phyloP scores from a whole-genome alignment of 108 stramenopile species.

The Mayamaea pseudoterrestris region DNA sequence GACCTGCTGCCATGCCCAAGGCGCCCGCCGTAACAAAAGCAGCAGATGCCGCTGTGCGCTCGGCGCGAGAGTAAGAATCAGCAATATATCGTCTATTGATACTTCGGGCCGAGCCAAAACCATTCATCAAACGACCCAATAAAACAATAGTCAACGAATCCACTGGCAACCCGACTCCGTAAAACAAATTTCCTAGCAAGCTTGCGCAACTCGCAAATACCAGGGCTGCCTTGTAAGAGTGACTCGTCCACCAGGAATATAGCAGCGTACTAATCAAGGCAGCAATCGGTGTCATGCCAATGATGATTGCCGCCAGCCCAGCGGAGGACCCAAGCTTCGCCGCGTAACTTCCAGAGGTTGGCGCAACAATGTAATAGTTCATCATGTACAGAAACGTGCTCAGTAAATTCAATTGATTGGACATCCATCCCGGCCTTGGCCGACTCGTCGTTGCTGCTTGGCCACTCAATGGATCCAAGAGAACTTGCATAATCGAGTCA shows the following conservation, averaged over 20 bases:
- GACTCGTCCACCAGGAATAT: slow-evolving; percentile 81
- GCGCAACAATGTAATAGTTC: slow-evolving; percentile 91
- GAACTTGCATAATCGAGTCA: background rate
- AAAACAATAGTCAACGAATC: slow-evolving; percentile 70
- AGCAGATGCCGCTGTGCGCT: slow-evolving; percentile 74
- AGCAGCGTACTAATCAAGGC: slow-evolving; percentile 66
- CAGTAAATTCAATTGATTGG: slow-evolving; percentile 52
- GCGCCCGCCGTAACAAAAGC: slow-evolving; percentile 79
- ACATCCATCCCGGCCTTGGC: background rate
- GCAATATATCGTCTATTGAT: slow-evolving; percentile 92
- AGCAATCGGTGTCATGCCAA: slow-evolving; percentile 86
- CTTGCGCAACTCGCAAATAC: slow-evolving; percentile 64
- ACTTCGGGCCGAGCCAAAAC: slow-evolving; percentile 76
- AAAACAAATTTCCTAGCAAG: slow-evolving; percentile 72
- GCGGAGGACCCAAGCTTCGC: slow-evolving; percentile 54
- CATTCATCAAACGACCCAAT: slow-evolving; percentile 73
- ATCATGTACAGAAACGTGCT: slow-evolving; percentile 85
- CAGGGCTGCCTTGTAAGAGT: slow-evolving; percentile 70
- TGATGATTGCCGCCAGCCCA: slow-evolving; percentile 69
- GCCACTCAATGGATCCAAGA: slow-evolving; percentile 3
- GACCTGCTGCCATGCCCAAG: slow-evolving; percentile 83
- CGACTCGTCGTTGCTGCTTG: slow-evolving; percentile 1
- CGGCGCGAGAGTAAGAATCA: slow-evolving; percentile 54
- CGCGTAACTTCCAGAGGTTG: slow-evolving; percentile 75
- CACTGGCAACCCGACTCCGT: slow-evolving; percentile 68